Evolutionary conservation across 176 grass and related monocot genomes (phyloP).

Genomic region (Carex kokanica): DNA sequence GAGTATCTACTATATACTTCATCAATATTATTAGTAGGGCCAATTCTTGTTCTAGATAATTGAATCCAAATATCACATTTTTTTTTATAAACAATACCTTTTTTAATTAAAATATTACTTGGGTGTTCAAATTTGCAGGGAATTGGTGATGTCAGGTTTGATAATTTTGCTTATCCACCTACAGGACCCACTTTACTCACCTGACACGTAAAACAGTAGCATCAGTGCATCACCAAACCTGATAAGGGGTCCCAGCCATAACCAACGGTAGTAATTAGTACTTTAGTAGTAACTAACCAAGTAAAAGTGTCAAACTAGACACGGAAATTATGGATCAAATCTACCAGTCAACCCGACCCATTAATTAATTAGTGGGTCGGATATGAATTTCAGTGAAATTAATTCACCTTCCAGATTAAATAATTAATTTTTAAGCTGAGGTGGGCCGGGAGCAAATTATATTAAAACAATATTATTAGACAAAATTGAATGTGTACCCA

Average conservation of each 20-base stretch:
- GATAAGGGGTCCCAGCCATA: neutral
- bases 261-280: neutral
- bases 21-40: neutral
- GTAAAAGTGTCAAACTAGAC: neutral
- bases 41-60: neutral
- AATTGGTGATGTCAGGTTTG: slow-evolving; percentile 1
- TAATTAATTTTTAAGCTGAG: too few species aligned
- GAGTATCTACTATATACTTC: neutral
- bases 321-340: neutral
- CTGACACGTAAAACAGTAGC: neutral
- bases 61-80: neutral
- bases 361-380: neutral
- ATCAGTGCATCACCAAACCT: neutral
- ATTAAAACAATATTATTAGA: neutral
- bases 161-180: neutral
- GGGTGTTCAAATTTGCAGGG: neutral
- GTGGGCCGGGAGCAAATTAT: neutral
- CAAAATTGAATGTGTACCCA: neutral
- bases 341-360: neutral
- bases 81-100: neutral
- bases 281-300: neutral
- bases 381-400: neutral
- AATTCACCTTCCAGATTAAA: neutral
- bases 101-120: neutral
- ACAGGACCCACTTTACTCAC: neutral